Evolutionary conservation across 805 yeast species (phyloP), one percentile per base, ranked within the genome.

Genomic region (Cyberlindnera subsufficiens): DNA sequence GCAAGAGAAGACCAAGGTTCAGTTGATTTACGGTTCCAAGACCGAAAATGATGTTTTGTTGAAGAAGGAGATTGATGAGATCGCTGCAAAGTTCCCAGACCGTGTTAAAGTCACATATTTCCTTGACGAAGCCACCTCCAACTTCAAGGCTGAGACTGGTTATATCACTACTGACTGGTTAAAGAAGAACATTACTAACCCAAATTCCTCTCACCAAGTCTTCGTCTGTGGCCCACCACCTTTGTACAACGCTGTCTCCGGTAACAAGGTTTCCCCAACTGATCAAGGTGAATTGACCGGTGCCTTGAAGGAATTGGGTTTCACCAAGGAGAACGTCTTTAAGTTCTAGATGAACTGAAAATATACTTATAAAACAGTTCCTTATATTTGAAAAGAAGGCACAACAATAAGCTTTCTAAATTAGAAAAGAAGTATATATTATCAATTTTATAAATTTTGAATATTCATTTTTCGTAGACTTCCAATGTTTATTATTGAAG

Each of bases 191-290:
- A 66, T 86, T 51, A 80, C 91, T 45, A 71, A 74, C 51, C 82
- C 96, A 30, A 72, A 67, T 39, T 84, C 78, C 44, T 77, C 82
- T 65, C 71, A 77, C 56, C 84, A 82, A 60, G 76, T 90, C 45
- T 91, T 86, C 56, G 85, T 91, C 44, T 93, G 99, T 67, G 99
- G 99, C 43, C 99, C 99, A 46, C 95, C 96, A 59, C 85, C 86
- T 34, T 74, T 93, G 63, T 86, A 86, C 81, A 74, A 83, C 42
- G 89, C 96, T 45, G 59, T 89, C 53, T 86, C 96, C 22, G 99
- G 99, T 60, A 64, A 66, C 55, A 91, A 91, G 77, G 73, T 68
- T 37, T 80, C 93, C 40, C 95, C 96, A 55, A 57, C 81, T 42
- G 97, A 90, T 62, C 99, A 93, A 74, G 99, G 99, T 68, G 96